Conservation (phyloP, 2,329 filamentous ascomycete genomes). For the Purpureocillium takamizusanense region DNA sequence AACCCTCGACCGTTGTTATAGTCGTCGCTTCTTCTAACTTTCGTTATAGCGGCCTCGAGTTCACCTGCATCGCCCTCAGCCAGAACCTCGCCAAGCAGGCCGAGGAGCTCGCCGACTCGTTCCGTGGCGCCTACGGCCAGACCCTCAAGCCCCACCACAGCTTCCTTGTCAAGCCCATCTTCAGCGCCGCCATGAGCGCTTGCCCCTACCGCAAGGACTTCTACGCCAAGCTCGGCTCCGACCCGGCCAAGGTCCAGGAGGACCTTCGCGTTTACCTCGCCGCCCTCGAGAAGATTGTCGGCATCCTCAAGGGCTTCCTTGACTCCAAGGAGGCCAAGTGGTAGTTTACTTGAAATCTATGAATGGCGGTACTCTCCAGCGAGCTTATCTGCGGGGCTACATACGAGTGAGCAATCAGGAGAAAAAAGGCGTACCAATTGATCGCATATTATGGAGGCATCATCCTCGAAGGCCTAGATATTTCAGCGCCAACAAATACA, state of each 20-base stretch:
- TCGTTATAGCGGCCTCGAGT: conserved; percentile 72
- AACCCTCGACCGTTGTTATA: conserved; percentile 20
- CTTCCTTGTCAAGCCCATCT: conserved; percentile 84
- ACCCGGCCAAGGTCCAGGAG: conserved; percentile 50
- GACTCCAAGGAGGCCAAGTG: conserved; percentile 49
- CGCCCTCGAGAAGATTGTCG: conserved; percentile 69
- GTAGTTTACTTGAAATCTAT: conserved; percentile 22
- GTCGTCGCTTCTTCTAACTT: neutral
- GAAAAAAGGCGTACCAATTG: neutral
- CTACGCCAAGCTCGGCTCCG: conserved; percentile 73
- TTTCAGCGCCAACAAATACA: neutral
- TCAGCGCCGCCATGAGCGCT: conserved; percentile 85
- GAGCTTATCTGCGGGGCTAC: too few species aligned
- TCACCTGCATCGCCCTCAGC: conserved; percentile 77
- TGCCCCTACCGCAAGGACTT: conserved; percentile 92
- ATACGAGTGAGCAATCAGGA: neutral
- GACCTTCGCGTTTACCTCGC: conserved; percentile 64
- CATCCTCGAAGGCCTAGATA: neutral
- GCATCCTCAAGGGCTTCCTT: conserved; percentile 59
- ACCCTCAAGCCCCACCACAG: conserved; percentile 90
- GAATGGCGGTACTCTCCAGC: neutral
- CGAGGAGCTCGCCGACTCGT: conserved; percentile 77
- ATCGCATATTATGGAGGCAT: too few species aligned
- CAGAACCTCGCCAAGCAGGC: conserved; percentile 59
- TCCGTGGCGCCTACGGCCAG: conserved; percentile 72